phyloP scores from a whole-genome alignment of 805 yeast species.

The Ogataea trehalophila region DNA sequence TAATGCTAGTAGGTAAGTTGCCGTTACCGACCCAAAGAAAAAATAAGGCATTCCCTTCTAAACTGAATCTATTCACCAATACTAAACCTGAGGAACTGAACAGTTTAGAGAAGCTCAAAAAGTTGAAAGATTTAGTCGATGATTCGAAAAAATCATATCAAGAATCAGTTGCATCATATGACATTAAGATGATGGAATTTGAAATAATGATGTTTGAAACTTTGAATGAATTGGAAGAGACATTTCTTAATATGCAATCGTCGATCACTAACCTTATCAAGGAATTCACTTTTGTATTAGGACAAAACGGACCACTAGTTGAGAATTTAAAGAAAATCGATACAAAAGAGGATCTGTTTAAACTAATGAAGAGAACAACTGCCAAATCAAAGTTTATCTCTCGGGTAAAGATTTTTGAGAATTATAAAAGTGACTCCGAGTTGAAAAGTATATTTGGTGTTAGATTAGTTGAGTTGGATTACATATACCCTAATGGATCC shows the following conservation, averaged over 20 bases:
- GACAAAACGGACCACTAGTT: conserved; percentile 4
- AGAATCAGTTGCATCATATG: conserved; percentile 4
- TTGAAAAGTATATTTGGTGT: conserved; percentile 13
- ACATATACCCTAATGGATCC: conserved; percentile 5
- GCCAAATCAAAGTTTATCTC: conserved; percentile 7
- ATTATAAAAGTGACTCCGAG: conserved; percentile 6
- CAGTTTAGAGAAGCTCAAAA: conserved; percentile 5
- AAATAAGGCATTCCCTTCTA: conserved; percentile 2
- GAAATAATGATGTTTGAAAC: conserved; percentile 11
- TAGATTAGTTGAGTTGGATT: conserved; percentile 5
- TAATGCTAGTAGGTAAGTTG: conserved; percentile 5
- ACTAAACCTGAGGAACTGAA: neutral
- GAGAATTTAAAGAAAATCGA: conserved; percentile 1
- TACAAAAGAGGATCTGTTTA: conserved; percentile 3
- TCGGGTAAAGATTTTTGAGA: conserved; percentile 8
- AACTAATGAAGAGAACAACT: conserved; percentile 1
- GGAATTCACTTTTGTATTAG: conserved; percentile 7
- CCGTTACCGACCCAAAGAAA: conserved; percentile 3
- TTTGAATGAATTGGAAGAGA: conserved; percentile 8
- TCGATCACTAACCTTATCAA: conserved; percentile 7
- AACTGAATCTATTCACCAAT: conserved; percentile 4
- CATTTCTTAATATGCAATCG: conserved; percentile 4
- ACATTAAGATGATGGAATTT: conserved; percentile 5
- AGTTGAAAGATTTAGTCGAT: conserved; percentile 6
- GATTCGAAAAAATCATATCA: conserved; percentile 3